These are phyloP conservation scores for Stentor coeruleus DNA, from an alignment of 73 alveolate species.

Conservation along the genomic window DNA sequence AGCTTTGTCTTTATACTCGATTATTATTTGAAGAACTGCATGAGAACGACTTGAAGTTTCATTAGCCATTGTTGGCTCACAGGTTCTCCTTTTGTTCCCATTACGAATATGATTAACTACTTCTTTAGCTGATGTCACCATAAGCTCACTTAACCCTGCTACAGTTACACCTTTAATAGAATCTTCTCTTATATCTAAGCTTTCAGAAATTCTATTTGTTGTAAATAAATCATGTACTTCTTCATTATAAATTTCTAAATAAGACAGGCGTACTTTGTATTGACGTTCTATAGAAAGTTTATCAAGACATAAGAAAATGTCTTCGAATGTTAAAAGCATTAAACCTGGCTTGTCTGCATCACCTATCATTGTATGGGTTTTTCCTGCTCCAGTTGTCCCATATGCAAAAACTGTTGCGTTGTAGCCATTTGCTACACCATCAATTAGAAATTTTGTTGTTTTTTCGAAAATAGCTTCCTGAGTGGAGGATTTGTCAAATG, in stretches of 20 bases:
- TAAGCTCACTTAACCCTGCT: constrained; percentile 84
- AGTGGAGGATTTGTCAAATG: constrained; percentile 80
- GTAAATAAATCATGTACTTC: constrained; percentile 81
- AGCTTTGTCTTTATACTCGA: constrained; percentile 57
- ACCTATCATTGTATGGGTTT: constrained; percentile 98
- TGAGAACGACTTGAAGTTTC: constrained; percentile 74
- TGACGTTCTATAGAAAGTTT: constrained; percentile 25
- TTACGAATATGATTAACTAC: constrained; percentile 37
- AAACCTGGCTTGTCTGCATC: constrained; percentile 86
- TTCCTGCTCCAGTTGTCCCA: constrained; percentile 99
- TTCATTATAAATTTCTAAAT: constrained; percentile 81
- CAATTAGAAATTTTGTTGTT: constrained; percentile 85
- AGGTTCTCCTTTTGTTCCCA: constrained; percentile 71
- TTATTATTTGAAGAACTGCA: constrained; percentile 68
- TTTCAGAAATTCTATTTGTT: constrained; percentile 65
- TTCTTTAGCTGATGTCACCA: constrained; percentile 71
- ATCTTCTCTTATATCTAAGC: constrained; percentile 91
- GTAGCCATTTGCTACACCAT: constrained; percentile 95
- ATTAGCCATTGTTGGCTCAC: constrained; percentile 78
- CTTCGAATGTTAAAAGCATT: constrained; percentile 84
- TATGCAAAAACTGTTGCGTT: constrained; percentile 98
- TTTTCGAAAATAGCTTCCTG: constrained; percentile 81
- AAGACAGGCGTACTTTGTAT: constrained; percentile 25
- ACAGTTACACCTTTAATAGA: constrained; percentile 85
- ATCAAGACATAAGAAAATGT: constrained; percentile 73